Conservation (phyloP, 2,329 filamentous ascomycete species). For the Lasiodiplodia hormozganensis region DNA sequence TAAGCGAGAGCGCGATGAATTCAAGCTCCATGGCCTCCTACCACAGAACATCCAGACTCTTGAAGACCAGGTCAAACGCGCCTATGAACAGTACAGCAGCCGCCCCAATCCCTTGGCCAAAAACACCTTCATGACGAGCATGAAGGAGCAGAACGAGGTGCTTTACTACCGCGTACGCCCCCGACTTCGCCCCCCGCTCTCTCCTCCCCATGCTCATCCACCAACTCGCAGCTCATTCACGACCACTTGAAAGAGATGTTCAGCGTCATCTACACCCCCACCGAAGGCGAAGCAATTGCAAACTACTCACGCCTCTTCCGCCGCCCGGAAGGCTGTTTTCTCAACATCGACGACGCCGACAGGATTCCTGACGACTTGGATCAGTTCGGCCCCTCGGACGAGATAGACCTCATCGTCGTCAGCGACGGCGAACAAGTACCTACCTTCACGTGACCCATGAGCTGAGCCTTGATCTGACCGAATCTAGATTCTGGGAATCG, state of each 20-base stretch:
- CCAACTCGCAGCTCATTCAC: constrained; percentile 66
- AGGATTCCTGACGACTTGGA: constrained; percentile 70
- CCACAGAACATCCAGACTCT: constrained; percentile 76
- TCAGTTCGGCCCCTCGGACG: constrained; percentile 72
- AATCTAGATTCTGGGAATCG: constrained; percentile 82
- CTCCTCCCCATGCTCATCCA: background rate
- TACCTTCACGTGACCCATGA: background rate
- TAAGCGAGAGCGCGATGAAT: constrained; percentile 69
- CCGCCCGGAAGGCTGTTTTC: constrained; percentile 78
- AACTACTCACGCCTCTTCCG: constrained; percentile 83
- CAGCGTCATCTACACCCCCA: constrained; percentile 88
- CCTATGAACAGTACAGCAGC: constrained; percentile 78
- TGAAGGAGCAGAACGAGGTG: constrained; percentile 86
- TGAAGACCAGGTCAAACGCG: constrained; percentile 76
- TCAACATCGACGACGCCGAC: constrained; percentile 74
- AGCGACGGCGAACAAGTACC: constrained; percentile 67
- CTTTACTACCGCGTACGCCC: constrained; percentile 73
- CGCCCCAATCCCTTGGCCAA: constrained; percentile 73
- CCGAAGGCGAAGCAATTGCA: constrained; percentile 86
- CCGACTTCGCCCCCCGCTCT: no score
- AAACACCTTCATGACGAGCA: constrained; percentile 85
- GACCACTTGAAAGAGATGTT: constrained; percentile 88
- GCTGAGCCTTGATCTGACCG: background rate
- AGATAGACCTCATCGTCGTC: constrained; percentile 88
- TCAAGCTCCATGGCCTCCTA: constrained; percentile 75